Evolutionary conservation across 2,329 filamentous ascomycete genomes (phyloP).

Genomic region (Neobulgaria alba): DNA sequence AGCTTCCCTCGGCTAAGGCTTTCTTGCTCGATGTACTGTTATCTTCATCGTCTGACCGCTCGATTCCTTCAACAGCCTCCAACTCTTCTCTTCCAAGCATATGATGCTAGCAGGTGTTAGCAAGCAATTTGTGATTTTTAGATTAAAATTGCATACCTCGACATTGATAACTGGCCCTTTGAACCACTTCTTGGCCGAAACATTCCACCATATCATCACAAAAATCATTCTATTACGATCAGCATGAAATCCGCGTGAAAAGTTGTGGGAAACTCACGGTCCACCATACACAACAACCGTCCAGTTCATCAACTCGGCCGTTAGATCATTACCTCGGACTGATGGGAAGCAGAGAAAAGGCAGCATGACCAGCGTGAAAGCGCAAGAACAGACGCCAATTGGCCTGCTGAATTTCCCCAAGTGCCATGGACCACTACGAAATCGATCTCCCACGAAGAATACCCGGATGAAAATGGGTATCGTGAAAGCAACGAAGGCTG

Average conservation of each 20-base stretch:
- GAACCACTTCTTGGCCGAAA: slow-evolving; percentile 56
- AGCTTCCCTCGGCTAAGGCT: not conserved
- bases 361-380: slow-evolving; percentile 56
- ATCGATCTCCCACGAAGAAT: slow-evolving; percentile 52
- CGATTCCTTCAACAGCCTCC: slow-evolving; percentile 10
- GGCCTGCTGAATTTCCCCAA: slow-evolving; percentile 48
- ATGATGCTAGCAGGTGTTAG: slow-evolving; percentile 20
- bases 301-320: slow-evolving; percentile 51
- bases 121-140: slow-evolving; percentile 2
- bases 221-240: slow-evolving; percentile 44
- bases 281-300: slow-evolving; percentile 54
- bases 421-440: slow-evolving; percentile 58
- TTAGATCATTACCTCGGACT: slow-evolving; percentile 43
- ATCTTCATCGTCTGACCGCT: slow-evolving; percentile 9
- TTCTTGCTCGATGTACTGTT: slow-evolving; percentile 18
- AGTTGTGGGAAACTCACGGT: slow-evolving; percentile 31
- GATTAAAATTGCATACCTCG: slow-evolving; percentile 29
- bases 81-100: slow-evolving; percentile 25
- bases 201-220: slow-evolving; percentile 49
- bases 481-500: slow-evolving; percentile 51
- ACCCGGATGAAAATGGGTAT: slow-evolving; percentile 46
- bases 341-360: slow-evolving; percentile 56
- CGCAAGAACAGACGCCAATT: slow-evolving; percentile 44
- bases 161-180: slow-evolving; percentile 57
- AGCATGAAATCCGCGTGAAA: too few species aligned